phyloP scores from a whole-genome alignment of 441 rosid species.

The Pelargonium citronellum region DNA sequence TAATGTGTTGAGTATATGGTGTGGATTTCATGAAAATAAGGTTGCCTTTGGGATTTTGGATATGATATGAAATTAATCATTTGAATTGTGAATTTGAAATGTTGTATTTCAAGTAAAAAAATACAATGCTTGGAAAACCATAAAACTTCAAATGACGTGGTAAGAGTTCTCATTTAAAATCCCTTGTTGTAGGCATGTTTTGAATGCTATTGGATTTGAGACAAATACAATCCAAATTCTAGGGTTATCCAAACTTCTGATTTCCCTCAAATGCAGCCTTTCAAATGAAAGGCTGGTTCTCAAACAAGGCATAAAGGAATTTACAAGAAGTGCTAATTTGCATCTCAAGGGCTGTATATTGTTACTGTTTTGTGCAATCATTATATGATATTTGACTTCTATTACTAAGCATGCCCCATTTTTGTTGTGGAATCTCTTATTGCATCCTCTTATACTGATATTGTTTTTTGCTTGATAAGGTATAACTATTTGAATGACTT shows the following conservation, averaged over 20 bases:
- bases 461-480: constrained; percentile 44
- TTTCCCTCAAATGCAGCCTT: too few relatives aligned
- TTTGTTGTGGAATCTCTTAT: not conserved
- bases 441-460: not conserved
- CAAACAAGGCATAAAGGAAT: not conserved
- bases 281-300: too few relatives aligned
- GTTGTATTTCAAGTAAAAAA: too few relatives aligned
- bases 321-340: not conserved
- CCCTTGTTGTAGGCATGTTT: too few relatives aligned
- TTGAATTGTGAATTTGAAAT: too few relatives aligned
- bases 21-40: not conserved
- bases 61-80: too few relatives aligned
- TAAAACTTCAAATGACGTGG: too few relatives aligned
- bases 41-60: not conserved
- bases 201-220: too few relatives aligned
- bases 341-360: not conserved
- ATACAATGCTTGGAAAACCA: too few relatives aligned
- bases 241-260: too few relatives aligned
- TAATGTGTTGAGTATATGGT: not conserved
- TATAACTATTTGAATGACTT: constrained; percentile 87
- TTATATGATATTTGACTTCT: not conserved
- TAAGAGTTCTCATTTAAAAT: too few relatives aligned
- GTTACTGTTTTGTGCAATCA: not conserved
- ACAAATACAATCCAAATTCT: too few relatives aligned
- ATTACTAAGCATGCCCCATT: not conserved